Base-by-base conservation (phyloP, 2,329 filamentous ascomycete species). In the Xylaria digitata region DNA sequence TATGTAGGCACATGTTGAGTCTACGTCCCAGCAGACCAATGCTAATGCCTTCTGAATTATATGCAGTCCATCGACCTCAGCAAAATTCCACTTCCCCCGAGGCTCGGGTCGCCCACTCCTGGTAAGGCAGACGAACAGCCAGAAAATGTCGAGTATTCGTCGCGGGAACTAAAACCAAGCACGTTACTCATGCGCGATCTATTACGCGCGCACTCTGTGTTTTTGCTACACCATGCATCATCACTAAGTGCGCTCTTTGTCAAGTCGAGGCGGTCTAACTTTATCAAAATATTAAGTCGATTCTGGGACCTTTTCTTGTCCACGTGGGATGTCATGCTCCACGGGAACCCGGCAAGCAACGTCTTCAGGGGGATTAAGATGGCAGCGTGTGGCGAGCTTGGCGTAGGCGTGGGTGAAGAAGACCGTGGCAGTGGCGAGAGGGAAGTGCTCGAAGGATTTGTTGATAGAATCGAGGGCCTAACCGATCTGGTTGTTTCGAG, bases 391-490 rank as follows among this genome's bases (percentile, higher is more conserved):
- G 95, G 96, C 19, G 95, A 98, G 80, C 86, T 98, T 30, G 96
- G 96, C 17, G 88, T 97, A 52, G 96, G 96, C 0, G 96, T 98
- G 0, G 96, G 96, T 19, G 96, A 98, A 78, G 96, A 98, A 81
- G 93, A 97, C 62, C 91, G 94, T 78, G 95, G 95, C 4, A 97
- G 95, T 76, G 94, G 94, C 37, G 95, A 98, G 81, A 86, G 95
- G 73, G 95, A 96, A 73, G 95, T 98, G 0, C 83, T 99, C 1
- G 95, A 98, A 78, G 93, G 93, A n/a, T 88, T 97, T 68, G 89
- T 93, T 1, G 86, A 85, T 9, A 85, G 92, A 62, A 92, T 93
- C 26, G 90, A 96, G 58, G 96, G 96, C 0, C 84, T 99, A 45
- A 87, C 97, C 6, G 96, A 99, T 79, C 79, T 98, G 55, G 84